Conservation (phyloP, 495 filamentous ascomycete genomes). For the Glarea lozoyensis region DNA sequence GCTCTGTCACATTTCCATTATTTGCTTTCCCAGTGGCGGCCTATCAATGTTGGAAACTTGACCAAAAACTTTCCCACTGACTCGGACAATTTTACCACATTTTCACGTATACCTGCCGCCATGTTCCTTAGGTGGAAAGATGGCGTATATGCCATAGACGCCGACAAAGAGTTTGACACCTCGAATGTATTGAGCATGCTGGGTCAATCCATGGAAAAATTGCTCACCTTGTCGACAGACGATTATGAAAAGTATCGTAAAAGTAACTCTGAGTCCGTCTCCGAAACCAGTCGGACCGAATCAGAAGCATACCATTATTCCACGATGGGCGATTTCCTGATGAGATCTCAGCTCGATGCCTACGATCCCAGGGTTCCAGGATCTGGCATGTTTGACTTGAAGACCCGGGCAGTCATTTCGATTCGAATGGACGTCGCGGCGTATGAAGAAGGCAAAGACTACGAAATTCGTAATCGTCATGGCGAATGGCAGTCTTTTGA, state of each 20-base stretch:
- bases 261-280: conserved; percentile 48
- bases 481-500: conserved; percentile 87
- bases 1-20: conserved; percentile 86
- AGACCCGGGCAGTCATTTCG: conserved; percentile 83
- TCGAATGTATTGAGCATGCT: conserved; percentile 83
- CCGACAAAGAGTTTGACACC: conserved; percentile 85
- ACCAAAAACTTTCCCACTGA: conserved; percentile 57
- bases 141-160: conserved; percentile 90
- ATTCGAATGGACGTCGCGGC: conserved; percentile 76
- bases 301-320: conserved; percentile 83
- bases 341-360: conserved; percentile 94
- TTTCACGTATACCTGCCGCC: conserved; percentile 62
- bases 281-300: conserved; percentile 53
- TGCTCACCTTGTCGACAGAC: conserved; percentile 73
- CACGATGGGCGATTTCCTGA: conserved; percentile 79
- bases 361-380: conserved; percentile 80
- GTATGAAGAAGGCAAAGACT: conserved; percentile 69
- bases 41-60: conserved; percentile 52
- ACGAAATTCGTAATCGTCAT: conserved; percentile 68
- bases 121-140: conserved; percentile 80
- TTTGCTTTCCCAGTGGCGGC: conserved; percentile 76
- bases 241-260: conserved; percentile 80
- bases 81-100: conserved; percentile 54
- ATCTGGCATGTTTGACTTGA: conserved; percentile 93
- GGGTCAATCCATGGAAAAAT: conserved; percentile 92